phyloP scores from a whole-genome alignment of 2,329 filamentous ascomycete genomes.

The Claviceps quebecensis region DNA sequence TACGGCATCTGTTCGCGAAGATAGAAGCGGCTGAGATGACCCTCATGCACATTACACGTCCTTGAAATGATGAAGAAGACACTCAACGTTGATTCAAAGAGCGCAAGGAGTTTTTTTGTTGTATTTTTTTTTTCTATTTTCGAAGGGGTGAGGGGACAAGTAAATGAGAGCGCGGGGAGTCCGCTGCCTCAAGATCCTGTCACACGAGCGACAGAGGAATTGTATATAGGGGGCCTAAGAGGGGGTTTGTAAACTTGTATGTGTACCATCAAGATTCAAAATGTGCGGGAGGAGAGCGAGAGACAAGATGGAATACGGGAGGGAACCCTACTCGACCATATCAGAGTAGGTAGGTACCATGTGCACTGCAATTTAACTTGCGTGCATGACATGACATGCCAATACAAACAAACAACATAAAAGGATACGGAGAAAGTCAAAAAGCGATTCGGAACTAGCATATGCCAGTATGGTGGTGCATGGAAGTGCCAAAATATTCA shows the following conservation, averaged over 20 bases:
- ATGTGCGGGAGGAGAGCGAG: background rate
- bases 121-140: too few species aligned
- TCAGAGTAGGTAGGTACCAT: background rate
- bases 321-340: background rate
- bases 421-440: too few species aligned
- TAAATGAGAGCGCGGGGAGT: background rate
- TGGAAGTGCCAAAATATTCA: background rate
- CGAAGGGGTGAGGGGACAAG: too few species aligned
- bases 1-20: conserved; percentile 59
- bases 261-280: background rate
- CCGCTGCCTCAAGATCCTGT: background rate
- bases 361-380: background rate
- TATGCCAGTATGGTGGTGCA: background rate
- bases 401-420: background rate
- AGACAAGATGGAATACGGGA: background rate
- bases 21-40: conserved; percentile 22
- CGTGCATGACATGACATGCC: background rate
- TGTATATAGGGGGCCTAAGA: background rate
- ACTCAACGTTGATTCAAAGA: background rate
- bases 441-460: background rate
- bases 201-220: background rate
- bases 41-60: background rate
- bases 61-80: background rate
- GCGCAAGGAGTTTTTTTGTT: too few species aligned
- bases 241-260: background rate